Conservation (phyloP, 495 filamentous ascomycete species). For the Rusavskia elegans region DNA sequence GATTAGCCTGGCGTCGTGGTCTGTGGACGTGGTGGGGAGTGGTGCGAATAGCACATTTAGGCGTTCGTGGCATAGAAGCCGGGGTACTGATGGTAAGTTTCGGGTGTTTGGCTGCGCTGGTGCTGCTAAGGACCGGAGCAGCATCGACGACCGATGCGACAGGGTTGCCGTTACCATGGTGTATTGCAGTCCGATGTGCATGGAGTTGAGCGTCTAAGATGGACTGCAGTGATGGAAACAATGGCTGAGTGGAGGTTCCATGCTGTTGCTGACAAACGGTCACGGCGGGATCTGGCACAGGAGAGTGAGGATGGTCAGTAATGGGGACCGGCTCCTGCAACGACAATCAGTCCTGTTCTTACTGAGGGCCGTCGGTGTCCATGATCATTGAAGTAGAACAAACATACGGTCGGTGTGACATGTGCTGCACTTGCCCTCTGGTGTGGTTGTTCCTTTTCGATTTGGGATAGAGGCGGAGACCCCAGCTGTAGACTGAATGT, state of each 20-base stretch:
- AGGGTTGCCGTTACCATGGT: not conserved
- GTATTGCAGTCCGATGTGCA: not conserved
- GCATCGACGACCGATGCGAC: not conserved
- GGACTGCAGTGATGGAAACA: no score
- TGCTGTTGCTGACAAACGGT: no score
- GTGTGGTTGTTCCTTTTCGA: not conserved
- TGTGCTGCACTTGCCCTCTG: not conserved
- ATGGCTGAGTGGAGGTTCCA: no score
- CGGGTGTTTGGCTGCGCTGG: not conserved
- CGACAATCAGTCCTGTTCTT: no score
- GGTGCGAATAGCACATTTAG: not conserved
- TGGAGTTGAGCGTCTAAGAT: not conserved
- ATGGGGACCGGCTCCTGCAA: no score
- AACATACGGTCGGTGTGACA: no score
- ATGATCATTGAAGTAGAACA: no score
- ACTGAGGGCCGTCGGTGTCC: no score
- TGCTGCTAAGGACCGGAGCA: not conserved
- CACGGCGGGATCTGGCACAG: no score
- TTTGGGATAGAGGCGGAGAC: not conserved
- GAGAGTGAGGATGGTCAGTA: no score
- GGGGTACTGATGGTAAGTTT: no score
- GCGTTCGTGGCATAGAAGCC: not conserved
- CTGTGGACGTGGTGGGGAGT: not conserved
- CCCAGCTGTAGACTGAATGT: not conserved
- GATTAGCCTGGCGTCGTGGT: not conserved